Percentiles rank a stretch among this genome's conserved stretches.
These are phyloP conservation scores for Apiospora malaysiana DNA, from an alignment of 2,329 filamentous ascomycete genomes.

Conservation along the genomic window DNA sequence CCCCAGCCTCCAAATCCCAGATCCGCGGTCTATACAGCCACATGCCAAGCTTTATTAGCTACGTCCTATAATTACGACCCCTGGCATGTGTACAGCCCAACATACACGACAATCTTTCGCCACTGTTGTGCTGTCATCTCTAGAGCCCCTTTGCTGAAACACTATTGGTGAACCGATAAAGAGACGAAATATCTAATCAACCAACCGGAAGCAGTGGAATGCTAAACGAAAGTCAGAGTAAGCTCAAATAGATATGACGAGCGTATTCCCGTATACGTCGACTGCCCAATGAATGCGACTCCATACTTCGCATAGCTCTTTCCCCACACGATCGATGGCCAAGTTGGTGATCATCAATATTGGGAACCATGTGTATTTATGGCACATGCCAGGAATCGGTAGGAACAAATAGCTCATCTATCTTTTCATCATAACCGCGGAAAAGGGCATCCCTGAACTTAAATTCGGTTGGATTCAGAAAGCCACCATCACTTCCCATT, in stretches of 20 bases:
- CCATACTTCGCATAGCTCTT: not conserved
- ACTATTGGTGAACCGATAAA: not conserved
- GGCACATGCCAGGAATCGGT: not conserved
- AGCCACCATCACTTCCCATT: not conserved
- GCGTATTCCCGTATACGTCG: constrained; percentile 1
- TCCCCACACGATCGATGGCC: not conserved
- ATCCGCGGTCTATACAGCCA: not conserved
- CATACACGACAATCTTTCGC: not conserved
- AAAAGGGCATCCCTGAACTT: not conserved
- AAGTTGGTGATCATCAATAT: not conserved
- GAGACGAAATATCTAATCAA: not conserved
- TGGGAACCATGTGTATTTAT: not conserved
- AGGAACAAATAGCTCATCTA: constrained; percentile 8
- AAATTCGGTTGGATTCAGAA: not conserved
- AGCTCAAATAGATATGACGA: not conserved
- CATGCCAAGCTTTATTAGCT: not conserved
- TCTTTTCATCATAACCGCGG: not conserved
- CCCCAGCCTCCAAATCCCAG: not conserved
- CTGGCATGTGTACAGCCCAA: not conserved
- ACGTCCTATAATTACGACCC: not conserved
- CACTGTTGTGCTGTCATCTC: not conserved
- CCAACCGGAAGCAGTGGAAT: not conserved
- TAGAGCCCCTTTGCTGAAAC: not conserved
- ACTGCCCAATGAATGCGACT: not conserved
- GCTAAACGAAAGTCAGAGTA: not conserved